These are phyloP conservation scores for Kwoniella mangroviensis DNA, from an alignment of 768 basidiomycete genomes.

Conservation along the genomic window DNA sequence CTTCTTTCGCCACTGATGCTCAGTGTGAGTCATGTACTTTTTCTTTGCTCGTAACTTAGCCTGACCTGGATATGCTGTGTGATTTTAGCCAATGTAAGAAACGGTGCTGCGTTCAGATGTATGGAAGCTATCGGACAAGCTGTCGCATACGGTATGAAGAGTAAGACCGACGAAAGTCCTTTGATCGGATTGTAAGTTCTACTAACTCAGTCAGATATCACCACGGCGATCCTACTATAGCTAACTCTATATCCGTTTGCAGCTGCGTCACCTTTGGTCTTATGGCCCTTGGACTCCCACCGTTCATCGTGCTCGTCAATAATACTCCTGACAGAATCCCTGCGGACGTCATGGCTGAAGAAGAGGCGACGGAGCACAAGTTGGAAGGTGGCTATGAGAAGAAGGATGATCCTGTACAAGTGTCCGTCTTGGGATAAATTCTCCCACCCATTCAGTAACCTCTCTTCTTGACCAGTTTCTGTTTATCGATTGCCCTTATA, in stretches of 20 bases:
- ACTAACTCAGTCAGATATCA: not conserved
- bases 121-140: constrained; percentile 48
- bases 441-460: too few species aligned
- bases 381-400: constrained; percentile 1
- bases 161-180: constrained; percentile 17
- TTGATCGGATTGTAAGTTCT: constrained; percentile 20
- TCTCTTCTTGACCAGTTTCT: too few species aligned
- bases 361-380: constrained; percentile 10
- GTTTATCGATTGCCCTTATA: too few species aligned
- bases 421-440: not conserved
- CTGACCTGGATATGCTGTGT: not conserved
- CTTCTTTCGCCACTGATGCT: constrained; percentile 39
- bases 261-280: constrained; percentile 29
- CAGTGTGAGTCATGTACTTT: constrained; percentile 23
- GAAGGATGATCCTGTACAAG: constrained; percentile 11
- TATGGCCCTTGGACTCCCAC: constrained; percentile 13
- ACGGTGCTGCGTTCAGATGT: constrained; percentile 43
- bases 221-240: too few species aligned
- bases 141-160: constrained; percentile 31
- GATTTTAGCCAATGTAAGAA: constrained; percentile 24
- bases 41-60: too few species aligned
- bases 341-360: constrained; percentile 25
- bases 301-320: constrained; percentile 27
- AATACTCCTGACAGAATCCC: constrained; percentile 27
- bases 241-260: not conserved